Evolutionary conservation across 345 rosid genomes (phyloP), one percentile per base, ranked within the genome.

Genomic region (Carallia pectinifolia): DNA sequence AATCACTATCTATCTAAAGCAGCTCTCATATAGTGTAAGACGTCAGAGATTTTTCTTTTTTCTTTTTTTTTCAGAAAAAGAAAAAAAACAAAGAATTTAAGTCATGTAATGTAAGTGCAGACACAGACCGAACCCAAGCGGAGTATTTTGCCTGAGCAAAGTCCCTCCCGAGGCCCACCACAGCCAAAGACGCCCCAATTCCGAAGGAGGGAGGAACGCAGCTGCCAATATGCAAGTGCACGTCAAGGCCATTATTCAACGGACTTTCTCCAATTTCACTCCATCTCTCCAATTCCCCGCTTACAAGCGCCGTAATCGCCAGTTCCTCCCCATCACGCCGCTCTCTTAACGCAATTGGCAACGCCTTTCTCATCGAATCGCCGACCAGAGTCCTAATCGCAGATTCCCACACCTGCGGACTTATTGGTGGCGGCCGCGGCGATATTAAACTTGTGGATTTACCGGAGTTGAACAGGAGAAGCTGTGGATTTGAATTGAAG

Each of bases 101-200:
- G 12, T 10, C 59, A 54, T 23, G 19, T 40, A 40, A 23, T 23
- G 23, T 23, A 23, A 44, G 50, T 12, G 50, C 60, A 19, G 29
- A 66, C 65, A 71, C 86, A 63, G 64, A 94, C 97, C 97, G 89
- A 60, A 89, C 89, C 99, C 99, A 90, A 71, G 85, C 87, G 0
- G 96, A 92, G 74, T 92, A 88, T 77, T 92, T 95, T 53, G 97
- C 97, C 52, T 79, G 76, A 1, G 96, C 90, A 62, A 84, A 50
- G 54, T 80, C 81, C 81, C 97, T 81, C 61, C 96, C 93, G 66
- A 8, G 73, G 16, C 97, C 97, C 64, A 86, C 92, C 85, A 92
- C 77, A 71, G 97, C 99, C 82, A 95, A 82, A 60, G 71, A 76
- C 0, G 90, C 99, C 27, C 86, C 86, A 54, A 68, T 82, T 66